phyloP scores from a whole-genome alignment of 2,329 filamentous ascomycete species.

The Grosmannia serpens region DNA sequence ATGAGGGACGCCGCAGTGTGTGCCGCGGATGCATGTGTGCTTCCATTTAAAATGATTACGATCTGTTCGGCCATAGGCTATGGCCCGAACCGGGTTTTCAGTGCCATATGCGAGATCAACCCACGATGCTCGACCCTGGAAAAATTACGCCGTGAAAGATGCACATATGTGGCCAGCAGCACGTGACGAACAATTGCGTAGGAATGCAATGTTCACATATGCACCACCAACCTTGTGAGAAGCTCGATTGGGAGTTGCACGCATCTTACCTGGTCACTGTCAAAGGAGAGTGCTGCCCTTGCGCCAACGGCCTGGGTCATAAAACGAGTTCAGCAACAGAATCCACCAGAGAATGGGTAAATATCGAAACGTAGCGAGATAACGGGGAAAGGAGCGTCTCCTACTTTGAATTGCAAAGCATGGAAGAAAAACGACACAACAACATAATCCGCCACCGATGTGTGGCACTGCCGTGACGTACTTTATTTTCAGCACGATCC shows the following conservation, averaged over 20 bases:
- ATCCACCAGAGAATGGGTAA: background rate
- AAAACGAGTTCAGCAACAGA: background rate
- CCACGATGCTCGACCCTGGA: background rate
- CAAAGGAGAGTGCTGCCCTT: background rate
- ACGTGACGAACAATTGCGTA: background rate
- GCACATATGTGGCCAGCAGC: background rate
- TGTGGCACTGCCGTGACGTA: background rate
- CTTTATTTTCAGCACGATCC: background rate
- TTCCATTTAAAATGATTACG: background rate
- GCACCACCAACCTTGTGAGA: background rate
- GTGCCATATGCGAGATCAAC: background rate
- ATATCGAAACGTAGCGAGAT: background rate
- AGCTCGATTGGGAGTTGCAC: background rate
- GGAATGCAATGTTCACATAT: background rate
- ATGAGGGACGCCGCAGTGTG: background rate
- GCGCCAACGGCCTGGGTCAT: background rate
- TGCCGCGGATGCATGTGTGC: background rate
- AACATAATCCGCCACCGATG: background rate
- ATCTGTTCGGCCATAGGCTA: background rate
- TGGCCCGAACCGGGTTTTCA: no score
- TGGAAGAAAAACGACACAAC: background rate
- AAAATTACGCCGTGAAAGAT: no score
- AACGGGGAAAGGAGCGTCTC: background rate
- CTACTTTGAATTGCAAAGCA: background rate
- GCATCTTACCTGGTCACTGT: background rate